Conservation (phyloP, 768 basidiomycete species). For the Mycena crocata region DNA sequence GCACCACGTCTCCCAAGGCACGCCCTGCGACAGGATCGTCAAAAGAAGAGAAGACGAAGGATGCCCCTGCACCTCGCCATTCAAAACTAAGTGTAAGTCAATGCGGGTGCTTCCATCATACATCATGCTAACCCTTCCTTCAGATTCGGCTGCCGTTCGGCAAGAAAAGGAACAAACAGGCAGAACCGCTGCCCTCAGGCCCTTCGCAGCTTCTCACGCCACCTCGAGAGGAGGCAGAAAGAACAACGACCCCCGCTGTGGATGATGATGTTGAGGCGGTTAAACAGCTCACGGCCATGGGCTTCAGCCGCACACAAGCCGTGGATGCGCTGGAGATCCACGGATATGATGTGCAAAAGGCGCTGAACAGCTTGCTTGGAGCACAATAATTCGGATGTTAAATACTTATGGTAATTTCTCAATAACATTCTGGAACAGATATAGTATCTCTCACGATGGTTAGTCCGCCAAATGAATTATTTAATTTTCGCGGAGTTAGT, state of each 20-base stretch:
- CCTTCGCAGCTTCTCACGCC: constrained; percentile 53
- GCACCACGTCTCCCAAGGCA: constrained; percentile 63
- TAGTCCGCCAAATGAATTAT: too few species aligned
- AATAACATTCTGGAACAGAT: constrained; percentile 25
- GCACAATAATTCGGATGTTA: constrained; percentile 21
- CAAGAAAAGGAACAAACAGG: constrained; percentile 75
- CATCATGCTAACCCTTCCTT: constrained; percentile 7
- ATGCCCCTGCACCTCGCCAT: constrained; percentile 63
- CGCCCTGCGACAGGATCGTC: constrained; percentile 72
- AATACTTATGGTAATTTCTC: constrained; percentile 31
- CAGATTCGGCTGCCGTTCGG: constrained; percentile 86
- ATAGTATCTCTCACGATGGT: too few species aligned
- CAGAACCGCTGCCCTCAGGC: constrained; percentile 56
- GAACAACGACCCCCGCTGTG: constrained; percentile 60
- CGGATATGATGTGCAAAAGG: constrained; percentile 80
- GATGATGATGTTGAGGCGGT: constrained; percentile 83
- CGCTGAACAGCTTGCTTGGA: constrained; percentile 36
- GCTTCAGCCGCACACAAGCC: constrained; percentile 86
- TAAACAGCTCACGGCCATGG: constrained; percentile 88
- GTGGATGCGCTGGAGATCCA: constrained; percentile 86
- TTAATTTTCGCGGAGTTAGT: too few species aligned
- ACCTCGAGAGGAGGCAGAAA: constrained; percentile 57
- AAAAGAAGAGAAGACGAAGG: constrained; percentile 68
- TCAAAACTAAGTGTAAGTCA: constrained; percentile 84
- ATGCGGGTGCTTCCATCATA: not conserved